Evolutionary conservation across 176 grass and related monocot genomes (phyloP), one percentile per base, ranked within the genome.

Genomic region (Oryza longistaminata): DNA sequence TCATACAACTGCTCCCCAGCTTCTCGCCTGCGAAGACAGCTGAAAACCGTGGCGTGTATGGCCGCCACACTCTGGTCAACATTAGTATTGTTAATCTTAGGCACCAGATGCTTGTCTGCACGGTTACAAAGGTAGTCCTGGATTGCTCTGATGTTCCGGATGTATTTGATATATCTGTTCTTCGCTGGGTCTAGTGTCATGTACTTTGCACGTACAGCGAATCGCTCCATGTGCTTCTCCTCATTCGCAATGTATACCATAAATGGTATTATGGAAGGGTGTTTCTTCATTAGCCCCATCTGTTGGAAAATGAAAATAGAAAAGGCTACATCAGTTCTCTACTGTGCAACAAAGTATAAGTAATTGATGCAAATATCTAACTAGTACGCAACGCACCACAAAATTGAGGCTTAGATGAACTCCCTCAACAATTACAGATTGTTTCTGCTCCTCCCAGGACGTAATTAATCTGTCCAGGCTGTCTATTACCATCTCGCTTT

Each of bases 211-310:
- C 96, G 93, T 10, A 99, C 93, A 24, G 96, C 93, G 45, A 99
- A 99, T 17, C 96, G 84, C n/a, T 99, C 96, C 91, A 92, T 92
- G 71, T 99, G 93, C 39, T 99, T 99, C 58, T 91, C 93, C 88
- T 99, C 96, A 68, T 94, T 99, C 79, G 91, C 69, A 88, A 99
- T 96, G 71, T 96, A 99, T 13, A 96, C 80, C 96, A n/a, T 99
- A 87, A 96, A 99, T 68, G 96, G 96, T 73, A 99, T 93, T 88
- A 99, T 94, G 64, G 96, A 99, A 67, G 90, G 96, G 74, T 96
- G 96, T 73, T 94, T 99, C 86, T 99, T 99, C 96, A 99, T 99
- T 80, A 99, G 88, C 29, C 96, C 96, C 96, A 96, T 96, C 96
- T 99, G 70, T 80, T n/a, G 19, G 65, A 88, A 74, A 82, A 45